Base-by-base conservation (phyloP, 2,329 filamentous ascomycete genomes). In the Pseudomassariella vexata region DNA sequence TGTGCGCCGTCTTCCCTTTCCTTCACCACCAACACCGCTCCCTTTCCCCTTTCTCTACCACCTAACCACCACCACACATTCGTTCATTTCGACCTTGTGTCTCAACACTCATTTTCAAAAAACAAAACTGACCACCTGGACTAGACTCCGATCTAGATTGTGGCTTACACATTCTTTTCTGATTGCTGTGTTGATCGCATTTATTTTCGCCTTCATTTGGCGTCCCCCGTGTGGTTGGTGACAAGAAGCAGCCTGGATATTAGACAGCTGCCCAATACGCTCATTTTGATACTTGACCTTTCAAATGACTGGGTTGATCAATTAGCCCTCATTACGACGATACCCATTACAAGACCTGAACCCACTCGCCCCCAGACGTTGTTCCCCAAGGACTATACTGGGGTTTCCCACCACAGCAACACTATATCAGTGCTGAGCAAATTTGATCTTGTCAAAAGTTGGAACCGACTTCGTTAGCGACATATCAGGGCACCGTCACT, bases 161-260 rank as follows among this genome's bases (percentile, higher is more conserved):
- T 40, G 27, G 19, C 28, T 27, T 35, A 34, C 43, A 42, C 49
- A 38, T 45, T 53, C 49, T 39, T 48, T 49, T 39, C 31, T 25
- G 34, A 32, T 39, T 46, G 48, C 32, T 34, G 32, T 52, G 49
- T 52, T 51, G 49, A 52, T 49, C 52, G 46, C 51, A 50, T 46
- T 50, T 45, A 34, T 46, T 50, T 39, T 37, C 9, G 26, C 26
- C 26, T 12, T n/a, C 26, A 14, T 11, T 26, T 34, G 19, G 29
- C 19, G 9, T 34, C 25, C 7, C 8, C 28, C 14, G 28, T 23
- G 34, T 31, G 28, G 22, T 36, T 32, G 27, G 34, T 32, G 9
- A 28, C 24, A 22, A 17, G 20, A 16, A 11, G 15, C n/a, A n/a
- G n/a, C n/a, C n/a, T n/a, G n/a, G n/a, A n/a, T n/a, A n/a, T n/a